Percentiles rank a stretch among this genome's conserved stretches.
Evolutionary conservation across 1,284 basidiomycete species (phyloP).

Genomic region (Cutaneotrichosporon curvatum): DNA sequence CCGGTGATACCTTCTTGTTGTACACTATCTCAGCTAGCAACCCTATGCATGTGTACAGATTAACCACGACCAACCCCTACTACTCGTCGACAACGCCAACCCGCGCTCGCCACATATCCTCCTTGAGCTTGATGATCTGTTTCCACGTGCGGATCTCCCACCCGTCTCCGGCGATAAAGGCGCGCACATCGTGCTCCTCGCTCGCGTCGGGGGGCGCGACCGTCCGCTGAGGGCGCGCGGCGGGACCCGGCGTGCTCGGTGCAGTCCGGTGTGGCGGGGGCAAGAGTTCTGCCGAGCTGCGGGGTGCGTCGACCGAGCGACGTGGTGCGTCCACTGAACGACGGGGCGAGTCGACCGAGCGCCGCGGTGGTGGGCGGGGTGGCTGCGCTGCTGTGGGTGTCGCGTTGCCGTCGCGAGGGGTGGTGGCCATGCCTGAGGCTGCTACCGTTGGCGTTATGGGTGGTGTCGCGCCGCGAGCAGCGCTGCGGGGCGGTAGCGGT

Average conservation of each 20-base stretch:
- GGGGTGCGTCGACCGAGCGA: neutral
- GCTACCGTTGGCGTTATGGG: slow-evolving; percentile 2
- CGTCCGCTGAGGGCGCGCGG: neutral
- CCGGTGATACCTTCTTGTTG: no score
- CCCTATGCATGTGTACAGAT: no score
- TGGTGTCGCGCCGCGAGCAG: slow-evolving; percentile 16
- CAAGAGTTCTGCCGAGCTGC: neutral
- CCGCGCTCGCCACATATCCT: slow-evolving; percentile 84
- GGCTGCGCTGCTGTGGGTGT: neutral
- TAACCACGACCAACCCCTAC: no score
- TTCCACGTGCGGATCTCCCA: slow-evolving; percentile 91
- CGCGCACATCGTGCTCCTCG: neutral
- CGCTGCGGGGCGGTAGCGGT: slow-evolving; percentile 28
- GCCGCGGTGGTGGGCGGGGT: neutral
- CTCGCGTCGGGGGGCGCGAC: neutral
- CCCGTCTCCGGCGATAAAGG: slow-evolving; percentile 53
- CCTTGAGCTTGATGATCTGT: slow-evolving; percentile 68
- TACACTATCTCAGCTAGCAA: no score
- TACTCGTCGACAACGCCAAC: slow-evolving; percentile 53
- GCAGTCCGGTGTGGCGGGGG: no score
- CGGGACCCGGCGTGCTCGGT: neutral
- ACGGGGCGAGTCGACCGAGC: neutral
- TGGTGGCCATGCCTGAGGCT: slow-evolving; percentile 19
- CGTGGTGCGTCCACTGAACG: neutral
- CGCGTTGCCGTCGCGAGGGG: neutral